These are phyloP conservation scores for Hypoxylon cercidicola DNA, from an alignment of 495 filamentous ascomycete genomes.

Conservation along the genomic window DNA sequence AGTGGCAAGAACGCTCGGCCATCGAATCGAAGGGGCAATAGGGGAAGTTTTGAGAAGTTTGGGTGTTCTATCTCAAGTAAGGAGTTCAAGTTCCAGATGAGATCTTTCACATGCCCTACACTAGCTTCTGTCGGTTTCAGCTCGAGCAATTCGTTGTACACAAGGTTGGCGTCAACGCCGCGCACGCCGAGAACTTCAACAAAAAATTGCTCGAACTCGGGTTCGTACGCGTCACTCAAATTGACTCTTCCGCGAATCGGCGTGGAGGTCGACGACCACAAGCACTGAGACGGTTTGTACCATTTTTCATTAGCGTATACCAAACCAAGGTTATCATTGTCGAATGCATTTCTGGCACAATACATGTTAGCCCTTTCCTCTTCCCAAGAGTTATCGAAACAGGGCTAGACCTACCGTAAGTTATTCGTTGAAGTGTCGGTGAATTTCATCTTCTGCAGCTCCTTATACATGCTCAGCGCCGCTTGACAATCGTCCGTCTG, in stretches of 20 bases:
- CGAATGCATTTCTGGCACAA: conserved; percentile 38
- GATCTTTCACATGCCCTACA: conserved; percentile 45
- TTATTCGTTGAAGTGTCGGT: too few species aligned
- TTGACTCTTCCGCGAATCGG: conserved; percentile 49
- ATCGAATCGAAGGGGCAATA: conserved; percentile 46
- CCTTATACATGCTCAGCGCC: neutral
- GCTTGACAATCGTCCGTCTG: conserved; percentile 14
- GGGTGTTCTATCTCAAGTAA: conserved; percentile 21
- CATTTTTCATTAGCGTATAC: conserved; percentile 30
- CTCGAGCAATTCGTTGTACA: conserved; percentile 48
- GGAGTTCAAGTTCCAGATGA: conserved; percentile 51
- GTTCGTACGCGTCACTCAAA: conserved; percentile 48
- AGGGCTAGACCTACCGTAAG: conserved; percentile 16
- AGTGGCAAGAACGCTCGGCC: conserved; percentile 28
- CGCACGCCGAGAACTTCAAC: conserved; percentile 47
- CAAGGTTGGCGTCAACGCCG: conserved; percentile 46
- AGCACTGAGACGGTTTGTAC: conserved; percentile 48
- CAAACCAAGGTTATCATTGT: conserved; percentile 20
- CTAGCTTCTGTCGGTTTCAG: conserved; percentile 23
- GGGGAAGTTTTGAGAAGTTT: conserved; percentile 3
- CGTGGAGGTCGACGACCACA: conserved; percentile 54
- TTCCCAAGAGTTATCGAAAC: neutral
- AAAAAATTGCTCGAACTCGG: conserved; percentile 50
- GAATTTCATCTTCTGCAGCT: neutral
- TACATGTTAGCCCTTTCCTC: neutral